These are phyloP conservation scores for Guyanaporus albipodus DNA, from an alignment of 768 basidiomycete genomes.

Conservation along the genomic window DNA sequence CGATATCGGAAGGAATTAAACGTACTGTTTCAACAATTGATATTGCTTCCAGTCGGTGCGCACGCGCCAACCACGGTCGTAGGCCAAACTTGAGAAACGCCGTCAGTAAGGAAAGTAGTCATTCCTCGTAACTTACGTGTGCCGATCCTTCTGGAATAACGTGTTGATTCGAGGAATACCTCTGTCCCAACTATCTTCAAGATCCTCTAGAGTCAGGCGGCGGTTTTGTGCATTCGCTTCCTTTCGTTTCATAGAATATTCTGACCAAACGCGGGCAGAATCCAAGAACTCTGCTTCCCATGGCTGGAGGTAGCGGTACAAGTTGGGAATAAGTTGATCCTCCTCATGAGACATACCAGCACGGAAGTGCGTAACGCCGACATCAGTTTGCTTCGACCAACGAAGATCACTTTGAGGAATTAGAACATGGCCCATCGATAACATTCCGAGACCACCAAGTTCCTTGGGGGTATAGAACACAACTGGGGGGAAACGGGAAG, in stretches of 20 bases:
- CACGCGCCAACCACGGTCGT: constrained; percentile 99
- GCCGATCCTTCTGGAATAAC: constrained; percentile 96
- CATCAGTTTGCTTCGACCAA: constrained; percentile 98
- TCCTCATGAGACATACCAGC: constrained; percentile 98
- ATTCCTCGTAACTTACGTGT: constrained; percentile 53
- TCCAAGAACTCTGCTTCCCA: constrained; percentile 99
- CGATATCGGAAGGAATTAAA: constrained; percentile 4
- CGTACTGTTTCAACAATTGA: constrained; percentile 85
- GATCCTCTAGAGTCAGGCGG: constrained; percentile 92
- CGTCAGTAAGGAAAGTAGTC: neutral
- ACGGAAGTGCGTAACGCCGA: constrained; percentile 97
- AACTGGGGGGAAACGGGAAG: constrained; percentile 95
- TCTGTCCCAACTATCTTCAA: constrained; percentile 98
- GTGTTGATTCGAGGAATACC: constrained; percentile 99
- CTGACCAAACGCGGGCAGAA: constrained; percentile 98
- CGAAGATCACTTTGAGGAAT: constrained; percentile 97
- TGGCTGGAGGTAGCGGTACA: constrained; percentile 95
- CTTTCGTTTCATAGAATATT: constrained; percentile 99
- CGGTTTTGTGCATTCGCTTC: constrained; percentile 99
- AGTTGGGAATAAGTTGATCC: constrained; percentile 92
- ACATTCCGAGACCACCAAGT: constrained; percentile 96
- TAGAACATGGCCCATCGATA: constrained; percentile 98
- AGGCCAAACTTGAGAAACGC: constrained; percentile 61
- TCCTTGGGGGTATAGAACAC: constrained; percentile 98
- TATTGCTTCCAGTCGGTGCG: constrained; percentile 98